These are phyloP conservation scores for Tarenaya hassleriana DNA, from an alignment of 345 rosid species.

Conservation along the genomic window DNA sequence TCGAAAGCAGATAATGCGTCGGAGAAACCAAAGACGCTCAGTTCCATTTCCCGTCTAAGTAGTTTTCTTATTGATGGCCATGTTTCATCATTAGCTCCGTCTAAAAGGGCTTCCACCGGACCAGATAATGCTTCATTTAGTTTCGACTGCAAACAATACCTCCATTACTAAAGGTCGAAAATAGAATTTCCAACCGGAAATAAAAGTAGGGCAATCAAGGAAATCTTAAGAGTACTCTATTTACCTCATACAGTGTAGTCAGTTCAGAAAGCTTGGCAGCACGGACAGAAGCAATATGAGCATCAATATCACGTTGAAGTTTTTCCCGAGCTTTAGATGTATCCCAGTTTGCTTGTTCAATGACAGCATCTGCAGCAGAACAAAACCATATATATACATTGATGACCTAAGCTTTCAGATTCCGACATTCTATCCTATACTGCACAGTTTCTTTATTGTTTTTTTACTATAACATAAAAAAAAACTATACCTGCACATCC, in stretches of 20 bases:
- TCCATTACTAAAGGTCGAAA: conserved; percentile 17
- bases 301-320: conserved; percentile 81
- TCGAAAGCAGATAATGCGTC: conserved; percentile 70
- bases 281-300: conserved; percentile 73
- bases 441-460: neutral
- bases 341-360: conserved; percentile 94
- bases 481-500: conserved; percentile 55
- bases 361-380: conserved; percentile 58
- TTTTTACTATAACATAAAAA: conserved; percentile 7
- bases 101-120: conserved; percentile 89
- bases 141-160: conserved; percentile 51
- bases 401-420: conserved; percentile 8
- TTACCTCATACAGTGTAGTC: conserved; percentile 71
- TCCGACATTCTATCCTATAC: conserved; percentile 10
- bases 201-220: too few relatives aligned
- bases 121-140: conserved; percentile 64
- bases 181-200: conserved; percentile 14
- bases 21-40: conserved; percentile 65
- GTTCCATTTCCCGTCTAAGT: conserved; percentile 52
- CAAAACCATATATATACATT: neutral
- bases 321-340: conserved; percentile 66
- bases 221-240: neutral
- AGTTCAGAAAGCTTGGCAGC: conserved; percentile 76
- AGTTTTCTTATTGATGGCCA: conserved; percentile 90
- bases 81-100: conserved; percentile 75